Evolutionary conservation across 371 early-diverging fungal species (phyloP), one percentile per base, ranked within the genome.

Genomic region (Rhizopus delemar): DNA sequence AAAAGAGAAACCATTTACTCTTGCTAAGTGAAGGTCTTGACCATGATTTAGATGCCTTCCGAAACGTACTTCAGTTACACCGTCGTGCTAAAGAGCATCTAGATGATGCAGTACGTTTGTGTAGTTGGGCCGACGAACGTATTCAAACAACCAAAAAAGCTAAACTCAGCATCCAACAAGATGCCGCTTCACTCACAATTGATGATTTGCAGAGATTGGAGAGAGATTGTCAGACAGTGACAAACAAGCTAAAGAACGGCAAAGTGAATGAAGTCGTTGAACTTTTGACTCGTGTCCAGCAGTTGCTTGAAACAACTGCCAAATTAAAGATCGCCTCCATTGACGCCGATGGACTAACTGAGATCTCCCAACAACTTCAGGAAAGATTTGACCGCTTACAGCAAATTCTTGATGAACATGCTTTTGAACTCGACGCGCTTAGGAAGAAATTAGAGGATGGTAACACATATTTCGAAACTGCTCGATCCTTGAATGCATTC

Each of bases 121-220:
- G 68, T 41, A 60, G 64, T 35, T 80, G 78, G 80, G 78, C 73
- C 8, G 66, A 73, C n/a, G 66, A 76, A 34, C 69, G 75, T 13
- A 39, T 66, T 9, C 60, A 59, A 13, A 41, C 34, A 1, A 53
- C 76, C 22, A 65, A 65, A 4, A 65, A 59, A 13, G 68, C 57
- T 0, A 69, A 74, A 36, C 53, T 66, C 35, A 59, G 63, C 16
- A 49, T 57, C 3, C 61, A 61, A n/a, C 53, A 66, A 3, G 67
- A 59, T 3, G 60, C 63, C 4, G 57, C 46, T 35, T 45, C 52
- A 5, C 48, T 72, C 45, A 66, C 69, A 15, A 55, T 58, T 4
- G 71, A 73, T 12, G 75, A 75, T 31, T 16, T 78, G 5, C 57
- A 65, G 22, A 62, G 66, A 8, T 50, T 78, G 0, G 73, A 70